Evolutionary conservation across 306 rosid species (phyloP).

Genomic region (Alnus rubra): DNA sequence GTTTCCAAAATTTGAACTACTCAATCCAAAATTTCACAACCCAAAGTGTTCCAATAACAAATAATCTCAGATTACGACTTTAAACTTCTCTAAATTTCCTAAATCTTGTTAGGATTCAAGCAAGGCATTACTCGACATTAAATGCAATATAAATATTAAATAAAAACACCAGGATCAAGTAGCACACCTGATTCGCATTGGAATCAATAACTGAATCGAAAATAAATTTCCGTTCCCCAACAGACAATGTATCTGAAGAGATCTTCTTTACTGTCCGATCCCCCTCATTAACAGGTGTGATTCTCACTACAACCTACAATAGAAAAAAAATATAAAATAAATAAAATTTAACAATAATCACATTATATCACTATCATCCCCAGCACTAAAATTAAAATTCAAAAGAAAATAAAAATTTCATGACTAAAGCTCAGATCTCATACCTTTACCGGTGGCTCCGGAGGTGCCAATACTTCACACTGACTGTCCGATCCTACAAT

Average conservation of each 20-base stretch:
- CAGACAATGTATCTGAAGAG: slow-evolving; percentile 57
- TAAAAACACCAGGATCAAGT: slow-evolving; percentile 5
- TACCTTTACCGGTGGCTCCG: slow-evolving; percentile 39
- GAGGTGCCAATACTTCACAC: slow-evolving; percentile 12
- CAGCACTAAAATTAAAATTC: neutral
- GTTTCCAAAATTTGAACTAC: neutral
- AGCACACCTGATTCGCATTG: slow-evolving; percentile 63
- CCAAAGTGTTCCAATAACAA: neutral
- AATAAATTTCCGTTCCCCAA: slow-evolving; percentile 57
- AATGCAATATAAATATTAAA: neutral
- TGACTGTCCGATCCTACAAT: slow-evolving; percentile 17
- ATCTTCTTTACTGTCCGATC: slow-evolving; percentile 60
- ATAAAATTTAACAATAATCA: neutral
- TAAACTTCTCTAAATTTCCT: neutral
- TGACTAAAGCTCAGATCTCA: neutral
- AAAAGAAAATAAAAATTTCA: neutral
- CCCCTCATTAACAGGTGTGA: slow-evolving; percentile 59
- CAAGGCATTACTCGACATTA: neutral
- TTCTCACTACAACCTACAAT: slow-evolving; percentile 76
- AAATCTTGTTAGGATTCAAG: neutral
- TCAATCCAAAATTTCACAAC: neutral
- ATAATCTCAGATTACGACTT: neutral
- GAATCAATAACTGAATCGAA: slow-evolving; percentile 80
- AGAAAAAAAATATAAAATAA: neutral
- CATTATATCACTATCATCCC: neutral